These are phyloP conservation scores for Grosmannia clavigera DNA, from an alignment of 2,329 filamentous ascomycete genomes.

Conservation along the genomic window DNA sequence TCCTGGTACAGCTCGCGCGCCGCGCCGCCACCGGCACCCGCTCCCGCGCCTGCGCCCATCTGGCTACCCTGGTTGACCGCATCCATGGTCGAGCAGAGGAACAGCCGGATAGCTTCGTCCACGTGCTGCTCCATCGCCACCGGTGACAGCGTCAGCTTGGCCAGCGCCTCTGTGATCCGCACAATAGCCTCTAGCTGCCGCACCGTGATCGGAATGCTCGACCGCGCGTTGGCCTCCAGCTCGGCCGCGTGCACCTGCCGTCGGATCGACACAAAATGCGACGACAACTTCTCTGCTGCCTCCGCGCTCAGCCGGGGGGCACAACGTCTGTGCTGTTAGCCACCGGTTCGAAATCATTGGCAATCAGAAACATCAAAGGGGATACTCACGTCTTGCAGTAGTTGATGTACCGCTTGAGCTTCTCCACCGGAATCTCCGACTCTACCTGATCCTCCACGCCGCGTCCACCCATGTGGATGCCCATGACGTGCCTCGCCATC, in stretches of 20 bases:
- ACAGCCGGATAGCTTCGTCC: conserved; percentile 92
- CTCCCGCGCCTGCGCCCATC: conserved; percentile 4
- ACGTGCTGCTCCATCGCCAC: conserved; percentile 85
- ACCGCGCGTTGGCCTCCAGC: conserved; percentile 77
- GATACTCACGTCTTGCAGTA: conserved; percentile 80
- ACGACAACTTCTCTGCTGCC: conserved; percentile 90
- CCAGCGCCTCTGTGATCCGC: conserved; percentile 90
- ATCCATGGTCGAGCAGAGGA: conserved; percentile 96
- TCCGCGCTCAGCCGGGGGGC: conserved; percentile 82
- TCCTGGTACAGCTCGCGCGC: conserved; percentile 88
- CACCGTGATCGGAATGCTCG: conserved; percentile 92
- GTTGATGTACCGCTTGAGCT: conserved; percentile 93
- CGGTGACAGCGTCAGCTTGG: conserved; percentile 77
- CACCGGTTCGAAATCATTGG: background rate
- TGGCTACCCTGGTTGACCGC: conserved; percentile 76
- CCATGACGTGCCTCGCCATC: conserved; percentile 95
- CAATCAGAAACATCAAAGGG: background rate
- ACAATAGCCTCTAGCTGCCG: conserved; percentile 95
- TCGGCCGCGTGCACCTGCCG: conserved; percentile 88
- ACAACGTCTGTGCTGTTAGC: conserved; percentile 55
- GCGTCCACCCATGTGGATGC: conserved; percentile 85
- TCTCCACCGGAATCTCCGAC: conserved; percentile 84
- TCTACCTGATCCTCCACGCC: conserved; percentile 72
- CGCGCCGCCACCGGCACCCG: conserved; percentile 42
- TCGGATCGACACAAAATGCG: conserved; percentile 92